phyloP scores from a whole-genome alignment of 345 rosid genomes.

The Pistacia vera region DNA sequence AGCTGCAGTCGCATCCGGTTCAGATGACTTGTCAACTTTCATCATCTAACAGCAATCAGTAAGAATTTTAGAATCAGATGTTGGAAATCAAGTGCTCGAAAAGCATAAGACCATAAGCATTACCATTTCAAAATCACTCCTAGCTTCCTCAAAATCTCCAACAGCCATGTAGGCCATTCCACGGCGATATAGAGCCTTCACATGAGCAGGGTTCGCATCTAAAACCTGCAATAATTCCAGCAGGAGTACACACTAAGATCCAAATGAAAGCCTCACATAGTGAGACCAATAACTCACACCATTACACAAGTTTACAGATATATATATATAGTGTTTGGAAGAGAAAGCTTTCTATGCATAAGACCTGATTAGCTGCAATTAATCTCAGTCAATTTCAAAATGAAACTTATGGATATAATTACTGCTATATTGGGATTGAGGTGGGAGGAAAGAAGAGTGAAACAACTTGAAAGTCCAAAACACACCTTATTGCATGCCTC shows the following conservation, averaged over 20 bases:
- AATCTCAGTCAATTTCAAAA: neutral
- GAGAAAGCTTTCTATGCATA: neutral
- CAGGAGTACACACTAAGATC: slow-evolving; percentile 1
- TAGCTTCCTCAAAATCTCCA: slow-evolving; percentile 90
- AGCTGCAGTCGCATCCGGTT: slow-evolving; percentile 70
- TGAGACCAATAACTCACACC: neutral
- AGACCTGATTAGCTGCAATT: neutral
- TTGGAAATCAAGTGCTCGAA: neutral
- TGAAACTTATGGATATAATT: neutral
- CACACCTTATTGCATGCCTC: slow-evolving; percentile 88
- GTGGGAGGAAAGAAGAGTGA: neutral
- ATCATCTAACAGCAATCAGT: slow-evolving; percentile 46
- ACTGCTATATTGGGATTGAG: neutral
- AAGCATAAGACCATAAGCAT: neutral
- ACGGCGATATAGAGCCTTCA: slow-evolving; percentile 86
- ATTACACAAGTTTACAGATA: neutral
- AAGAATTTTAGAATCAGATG: slow-evolving; percentile 19
- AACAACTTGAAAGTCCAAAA: neutral
- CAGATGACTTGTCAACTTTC: slow-evolving; percentile 56
- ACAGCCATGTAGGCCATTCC: slow-evolving; percentile 91
- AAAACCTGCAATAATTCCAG: slow-evolving; percentile 55
- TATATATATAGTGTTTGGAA: neutral
- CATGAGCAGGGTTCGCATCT: slow-evolving; percentile 85
- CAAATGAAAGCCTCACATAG: neutral
- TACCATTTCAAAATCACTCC: slow-evolving; percentile 69